A percentile compares a stretch with the other conserved stretches of the same genome.
Conservation (phyloP, 345 rosid genomes). For the Atalantia buxifolia region DNA sequence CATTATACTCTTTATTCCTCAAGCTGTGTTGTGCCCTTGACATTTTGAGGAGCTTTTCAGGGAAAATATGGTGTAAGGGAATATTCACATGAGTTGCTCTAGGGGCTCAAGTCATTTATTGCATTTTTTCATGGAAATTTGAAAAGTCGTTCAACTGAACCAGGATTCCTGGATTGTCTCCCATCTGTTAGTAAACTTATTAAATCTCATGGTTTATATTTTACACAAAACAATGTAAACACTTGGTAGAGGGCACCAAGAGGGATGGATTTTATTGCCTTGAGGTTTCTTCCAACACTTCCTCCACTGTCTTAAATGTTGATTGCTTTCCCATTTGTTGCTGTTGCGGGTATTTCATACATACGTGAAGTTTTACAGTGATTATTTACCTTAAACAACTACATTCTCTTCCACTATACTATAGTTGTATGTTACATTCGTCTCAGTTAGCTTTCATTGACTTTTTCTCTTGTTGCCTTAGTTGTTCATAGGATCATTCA, state of each 20-base stretch:
- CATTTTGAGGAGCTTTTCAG: neutral
- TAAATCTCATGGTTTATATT: neutral
- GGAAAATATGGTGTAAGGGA: neutral
- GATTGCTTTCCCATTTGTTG: neutral
- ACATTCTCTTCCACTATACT: neutral
- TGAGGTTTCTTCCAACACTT: neutral
- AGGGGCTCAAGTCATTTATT: neutral
- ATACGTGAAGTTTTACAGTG: neutral
- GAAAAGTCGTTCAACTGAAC: neutral
- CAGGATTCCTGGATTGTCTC: neutral
- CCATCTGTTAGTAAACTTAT: neutral
- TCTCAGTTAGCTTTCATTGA: neutral
- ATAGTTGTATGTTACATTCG: neutral
- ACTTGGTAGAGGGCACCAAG: no score
- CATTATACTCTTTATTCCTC: neutral
- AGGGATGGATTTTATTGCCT: neutral
- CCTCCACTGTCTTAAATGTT: neutral
- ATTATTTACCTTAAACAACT: neutral
- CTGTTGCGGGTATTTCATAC: neutral
- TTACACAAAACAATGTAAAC: neutral
- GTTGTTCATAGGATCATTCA: neutral
- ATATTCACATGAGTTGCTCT: neutral
- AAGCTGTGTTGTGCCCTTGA: neutral
- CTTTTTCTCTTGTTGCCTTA: neutral
- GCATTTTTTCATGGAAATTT: neutral